These are phyloP conservation scores for Talaromyces piceae DNA, from an alignment of 2,329 filamentous ascomycete genomes.

Conservation along the genomic window DNA sequence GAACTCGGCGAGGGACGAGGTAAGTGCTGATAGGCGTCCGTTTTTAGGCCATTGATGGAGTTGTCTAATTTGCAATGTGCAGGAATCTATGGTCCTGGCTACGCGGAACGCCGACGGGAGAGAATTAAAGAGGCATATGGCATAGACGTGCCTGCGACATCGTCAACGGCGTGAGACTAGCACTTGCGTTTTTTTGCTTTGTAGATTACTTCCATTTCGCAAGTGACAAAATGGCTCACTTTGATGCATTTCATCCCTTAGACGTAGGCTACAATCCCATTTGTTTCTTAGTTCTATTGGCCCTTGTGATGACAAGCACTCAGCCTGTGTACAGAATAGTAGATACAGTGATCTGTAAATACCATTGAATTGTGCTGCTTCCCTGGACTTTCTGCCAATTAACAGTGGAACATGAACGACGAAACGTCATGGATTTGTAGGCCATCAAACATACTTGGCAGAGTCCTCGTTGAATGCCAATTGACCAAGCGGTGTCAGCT, in stretches of 20 bases:
- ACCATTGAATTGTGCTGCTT: neutral
- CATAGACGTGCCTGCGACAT: conserved; percentile 66
- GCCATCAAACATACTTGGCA: too few relatives aligned
- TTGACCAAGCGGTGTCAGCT: too few relatives aligned
- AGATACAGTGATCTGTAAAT: neutral
- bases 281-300: neutral
- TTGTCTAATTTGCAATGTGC: conserved; percentile 7
- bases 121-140: conserved; percentile 82
- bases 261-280: conserved; percentile 1
- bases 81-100: conserved; percentile 77
- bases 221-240: conserved; percentile 1
- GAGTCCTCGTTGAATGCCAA: too few relatives aligned
- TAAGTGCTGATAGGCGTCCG: conserved; percentile 36
- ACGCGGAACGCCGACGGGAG: conserved; percentile 74
- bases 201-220: conserved; percentile 20
- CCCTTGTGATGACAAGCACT: neutral
- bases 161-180: conserved; percentile 32
- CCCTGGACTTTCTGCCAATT: too few relatives aligned
- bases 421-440: too few relatives aligned
- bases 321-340: too few relatives aligned
- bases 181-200: conserved; percentile 16
- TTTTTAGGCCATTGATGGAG: neutral
- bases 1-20: conserved; percentile 83
- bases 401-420: too few relatives aligned
- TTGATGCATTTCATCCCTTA: neutral